phyloP scores from a whole-genome alignment of 73 alveolate species.

The Paramecium biaurelia region DNA sequence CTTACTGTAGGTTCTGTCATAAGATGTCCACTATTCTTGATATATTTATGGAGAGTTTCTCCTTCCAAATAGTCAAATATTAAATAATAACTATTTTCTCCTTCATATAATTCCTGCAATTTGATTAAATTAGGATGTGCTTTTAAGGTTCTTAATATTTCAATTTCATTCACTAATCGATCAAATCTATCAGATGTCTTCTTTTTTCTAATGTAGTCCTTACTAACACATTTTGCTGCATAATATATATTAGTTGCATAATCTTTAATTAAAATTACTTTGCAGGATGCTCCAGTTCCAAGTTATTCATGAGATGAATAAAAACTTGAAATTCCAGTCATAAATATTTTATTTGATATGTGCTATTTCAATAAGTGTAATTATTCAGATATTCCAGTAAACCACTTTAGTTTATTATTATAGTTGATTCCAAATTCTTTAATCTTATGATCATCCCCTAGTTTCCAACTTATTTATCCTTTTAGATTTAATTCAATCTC shows the following conservation, averaged over 20 bases:
- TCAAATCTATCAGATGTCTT: slow-evolving; percentile 35
- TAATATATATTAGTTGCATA: not conserved
- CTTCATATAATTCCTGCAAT: not conserved
- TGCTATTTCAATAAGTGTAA: not conserved
- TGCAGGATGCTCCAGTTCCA: slow-evolving; percentile 44
- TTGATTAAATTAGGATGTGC: not conserved
- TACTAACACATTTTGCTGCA: slow-evolving; percentile 45
- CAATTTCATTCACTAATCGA: slow-evolving; percentile 29
- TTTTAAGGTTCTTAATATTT: not conserved
- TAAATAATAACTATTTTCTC: not conserved
- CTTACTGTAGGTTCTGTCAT: not conserved
- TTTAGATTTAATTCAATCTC: not conserved
- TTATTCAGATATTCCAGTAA: not conserved
- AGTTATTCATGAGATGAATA: slow-evolving; percentile 2
- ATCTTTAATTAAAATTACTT: not conserved
- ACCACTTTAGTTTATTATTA: slow-evolving; percentile 9
- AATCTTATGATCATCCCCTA: not conserved
- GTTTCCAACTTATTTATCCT: not conserved
- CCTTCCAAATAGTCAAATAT: slow-evolving; percentile 25
- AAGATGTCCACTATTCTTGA: not conserved
- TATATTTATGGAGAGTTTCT: not conserved
- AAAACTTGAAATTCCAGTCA: not conserved
- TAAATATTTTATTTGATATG: not conserved
- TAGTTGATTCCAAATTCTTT: not conserved
- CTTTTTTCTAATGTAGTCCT: slow-evolving; percentile 20